A percentile compares a stretch with the other conserved stretches of the same genome.
Conservation (phyloP, 2,329 filamentous ascomycete species). For the Calonectria fujianensis region DNA sequence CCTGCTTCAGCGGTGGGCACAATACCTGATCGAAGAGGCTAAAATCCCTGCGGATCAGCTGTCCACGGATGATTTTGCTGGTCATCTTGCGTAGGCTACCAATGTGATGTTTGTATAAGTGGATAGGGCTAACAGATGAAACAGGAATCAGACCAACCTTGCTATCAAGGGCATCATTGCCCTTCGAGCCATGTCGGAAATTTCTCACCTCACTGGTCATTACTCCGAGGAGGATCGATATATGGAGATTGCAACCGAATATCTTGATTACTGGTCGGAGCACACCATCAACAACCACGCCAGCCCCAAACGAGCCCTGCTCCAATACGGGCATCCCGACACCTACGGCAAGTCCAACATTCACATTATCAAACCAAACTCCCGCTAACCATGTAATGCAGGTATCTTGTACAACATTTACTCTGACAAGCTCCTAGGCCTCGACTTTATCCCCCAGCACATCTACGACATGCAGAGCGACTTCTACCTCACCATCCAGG, state of each 20-base stretch:
- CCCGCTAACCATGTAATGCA: background rate
- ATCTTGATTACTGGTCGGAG: slow-evolving; percentile 83
- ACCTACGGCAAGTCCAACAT: slow-evolving; percentile 62
- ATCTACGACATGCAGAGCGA: slow-evolving; percentile 86
- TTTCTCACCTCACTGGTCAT: slow-evolving; percentile 78
- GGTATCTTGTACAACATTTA: slow-evolving; percentile 86
- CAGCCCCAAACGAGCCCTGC: slow-evolving; percentile 79
- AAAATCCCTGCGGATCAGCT: slow-evolving; percentile 85
- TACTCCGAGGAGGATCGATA: slow-evolving; percentile 75
- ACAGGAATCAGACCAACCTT: slow-evolving; percentile 83
- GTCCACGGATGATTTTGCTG: slow-evolving; percentile 90
- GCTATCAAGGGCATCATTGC: slow-evolving; percentile 90
- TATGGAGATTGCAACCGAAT: slow-evolving; percentile 77
- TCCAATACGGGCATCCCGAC: slow-evolving; percentile 81
- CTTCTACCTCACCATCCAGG: slow-evolving; percentile 84
- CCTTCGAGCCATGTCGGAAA: slow-evolving; percentile 85
- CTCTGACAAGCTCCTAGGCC: slow-evolving; percentile 84
- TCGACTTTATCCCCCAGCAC: slow-evolving; percentile 83
- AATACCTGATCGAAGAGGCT: slow-evolving; percentile 84
- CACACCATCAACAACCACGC: slow-evolving; percentile 81
- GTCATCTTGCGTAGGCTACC: slow-evolving; percentile 56
- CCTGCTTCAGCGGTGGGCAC: slow-evolving; percentile 86
- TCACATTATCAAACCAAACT: too few relatives aligned
- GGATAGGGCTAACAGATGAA: background rate
- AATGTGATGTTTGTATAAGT: background rate